These are phyloP conservation scores for Chaetomiaceae sp. DNA, from an alignment of 2,329 filamentous ascomycete genomes.

Conservation along the genomic window DNA sequence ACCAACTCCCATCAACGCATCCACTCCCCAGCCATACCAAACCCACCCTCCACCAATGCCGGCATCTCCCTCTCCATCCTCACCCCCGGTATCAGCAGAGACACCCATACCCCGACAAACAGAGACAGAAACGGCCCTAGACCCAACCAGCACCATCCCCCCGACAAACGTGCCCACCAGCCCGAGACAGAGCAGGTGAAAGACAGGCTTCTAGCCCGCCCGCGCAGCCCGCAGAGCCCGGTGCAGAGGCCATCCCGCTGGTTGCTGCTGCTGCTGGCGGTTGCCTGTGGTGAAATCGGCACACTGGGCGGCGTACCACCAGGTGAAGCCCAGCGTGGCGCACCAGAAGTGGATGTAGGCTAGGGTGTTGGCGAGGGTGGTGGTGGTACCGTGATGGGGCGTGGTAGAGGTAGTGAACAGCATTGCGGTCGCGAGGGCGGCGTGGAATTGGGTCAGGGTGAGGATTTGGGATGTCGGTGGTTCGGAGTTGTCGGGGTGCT, in stretches of 20 bases:
- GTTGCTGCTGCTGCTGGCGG: not conserved
- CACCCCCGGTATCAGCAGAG: not conserved
- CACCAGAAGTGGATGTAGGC: conserved; percentile 11
- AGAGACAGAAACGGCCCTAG: not conserved
- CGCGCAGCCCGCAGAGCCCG: not conserved
- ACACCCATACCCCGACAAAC: no score
- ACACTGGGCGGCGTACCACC: conserved; percentile 7
- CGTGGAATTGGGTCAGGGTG: conserved; percentile 6
- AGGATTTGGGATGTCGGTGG: not conserved
- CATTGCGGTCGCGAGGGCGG: not conserved
- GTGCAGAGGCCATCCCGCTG: not conserved
- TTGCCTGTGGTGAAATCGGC: not conserved
- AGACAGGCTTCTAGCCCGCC: conserved; percentile 8
- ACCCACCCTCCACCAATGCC: not conserved
- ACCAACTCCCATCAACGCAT: not conserved
- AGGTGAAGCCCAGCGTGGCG: conserved; percentile 5
- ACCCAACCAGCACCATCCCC: not conserved
- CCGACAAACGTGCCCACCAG: not conserved
- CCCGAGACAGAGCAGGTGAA: conserved; percentile 5
- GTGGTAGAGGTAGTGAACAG: not conserved
- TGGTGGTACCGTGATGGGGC: not conserved
- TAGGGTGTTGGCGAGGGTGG: not conserved
- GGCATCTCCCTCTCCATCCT: not conserved
- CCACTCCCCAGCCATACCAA: not conserved
- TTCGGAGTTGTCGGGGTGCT: not conserved